Percentiles rank a stretch among this genome's conserved stretches.
phyloP scores from a whole-genome alignment of 2,329 filamentous ascomycete species.

The Phialophora macrospora region DNA sequence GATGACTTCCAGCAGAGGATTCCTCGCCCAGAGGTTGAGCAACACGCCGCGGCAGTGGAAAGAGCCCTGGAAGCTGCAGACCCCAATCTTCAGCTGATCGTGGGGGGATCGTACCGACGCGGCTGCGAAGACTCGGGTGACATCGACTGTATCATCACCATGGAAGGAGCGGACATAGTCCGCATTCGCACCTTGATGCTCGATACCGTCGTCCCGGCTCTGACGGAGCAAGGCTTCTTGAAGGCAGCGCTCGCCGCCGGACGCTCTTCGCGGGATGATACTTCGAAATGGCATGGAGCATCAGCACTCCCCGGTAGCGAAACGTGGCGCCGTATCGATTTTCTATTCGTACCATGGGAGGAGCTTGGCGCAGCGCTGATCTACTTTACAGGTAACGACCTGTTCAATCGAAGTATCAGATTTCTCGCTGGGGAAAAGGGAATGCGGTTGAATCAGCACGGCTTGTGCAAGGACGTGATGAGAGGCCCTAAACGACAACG shows the following conservation, averaged over 20 bases:
- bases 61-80: slow-evolving; percentile 66
- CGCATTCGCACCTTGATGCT: slow-evolving; percentile 68
- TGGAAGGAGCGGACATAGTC: slow-evolving; percentile 57
- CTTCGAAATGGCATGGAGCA: slow-evolving; percentile 87
- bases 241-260: slow-evolving; percentile 68
- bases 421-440: slow-evolving; percentile 78
- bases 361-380: slow-evolving; percentile 84
- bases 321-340: slow-evolving; percentile 80
- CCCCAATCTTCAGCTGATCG: slow-evolving; percentile 67
- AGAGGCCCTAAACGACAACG: slow-evolving; percentile 63
- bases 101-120: slow-evolving; percentile 84
- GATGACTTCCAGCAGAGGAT: slow-evolving; percentile 79
- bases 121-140: slow-evolving; percentile 76
- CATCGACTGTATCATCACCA: slow-evolving; percentile 81
- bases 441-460: slow-evolving; percentile 83
- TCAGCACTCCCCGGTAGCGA: slow-evolving; percentile 67
- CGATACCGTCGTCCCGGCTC: slow-evolving; percentile 63
- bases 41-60: slow-evolving; percentile 69
- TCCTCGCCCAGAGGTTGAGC: slow-evolving; percentile 73
- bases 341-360: slow-evolving; percentile 77
- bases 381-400: slow-evolving; percentile 96
- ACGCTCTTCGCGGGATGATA: slow-evolving; percentile 59
- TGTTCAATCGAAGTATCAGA: slow-evolving; percentile 88
- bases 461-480: slow-evolving; percentile 74
- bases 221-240: slow-evolving; percentile 69